phyloP scores from a whole-genome alignment of 2,329 filamentous ascomycete species.

The Chalaropsis thielavioides region DNA sequence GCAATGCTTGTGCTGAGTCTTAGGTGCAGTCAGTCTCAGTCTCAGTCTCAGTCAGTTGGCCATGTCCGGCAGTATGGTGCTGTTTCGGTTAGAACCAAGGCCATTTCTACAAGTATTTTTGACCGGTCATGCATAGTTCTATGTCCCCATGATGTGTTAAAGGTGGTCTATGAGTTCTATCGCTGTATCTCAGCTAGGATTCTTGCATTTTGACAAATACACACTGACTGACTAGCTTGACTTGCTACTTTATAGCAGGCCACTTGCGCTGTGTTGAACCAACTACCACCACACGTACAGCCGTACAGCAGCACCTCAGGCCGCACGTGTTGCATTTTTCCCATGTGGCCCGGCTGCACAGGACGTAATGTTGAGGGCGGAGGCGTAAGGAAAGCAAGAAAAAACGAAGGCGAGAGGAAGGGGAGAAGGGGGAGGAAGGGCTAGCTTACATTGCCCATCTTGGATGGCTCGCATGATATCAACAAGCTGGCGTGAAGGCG shows the following conservation, averaged over 20 bases:
- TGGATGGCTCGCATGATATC: not conserved
- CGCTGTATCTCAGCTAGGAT: no score
- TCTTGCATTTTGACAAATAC: no score
- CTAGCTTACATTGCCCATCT: not conserved
- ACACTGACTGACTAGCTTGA: not conserved
- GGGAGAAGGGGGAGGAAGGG: not conserved
- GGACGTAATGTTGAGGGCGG: not conserved
- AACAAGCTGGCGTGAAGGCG: not conserved
- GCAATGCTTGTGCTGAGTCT: not conserved
- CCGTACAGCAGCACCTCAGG: not conserved
- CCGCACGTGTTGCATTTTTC: not conserved
- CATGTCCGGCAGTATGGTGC: not conserved
- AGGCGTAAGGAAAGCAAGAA: not conserved
- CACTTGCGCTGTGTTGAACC: not conserved
- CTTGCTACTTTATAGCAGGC: not conserved
- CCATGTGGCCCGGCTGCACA: not conserved
- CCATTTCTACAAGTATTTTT: not conserved
- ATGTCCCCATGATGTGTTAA: not conserved
- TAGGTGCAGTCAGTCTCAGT: not conserved
- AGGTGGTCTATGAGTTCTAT: no score
- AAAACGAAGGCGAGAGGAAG: not conserved
- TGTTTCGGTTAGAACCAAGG: not conserved
- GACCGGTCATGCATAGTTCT: not conserved
- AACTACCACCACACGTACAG: not conserved
- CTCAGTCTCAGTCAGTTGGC: slow-evolving; percentile 1